These are phyloP conservation scores for Lecanicillium sp. DNA, from an alignment of 2,329 filamentous ascomycete genomes.

Conservation along the genomic window DNA sequence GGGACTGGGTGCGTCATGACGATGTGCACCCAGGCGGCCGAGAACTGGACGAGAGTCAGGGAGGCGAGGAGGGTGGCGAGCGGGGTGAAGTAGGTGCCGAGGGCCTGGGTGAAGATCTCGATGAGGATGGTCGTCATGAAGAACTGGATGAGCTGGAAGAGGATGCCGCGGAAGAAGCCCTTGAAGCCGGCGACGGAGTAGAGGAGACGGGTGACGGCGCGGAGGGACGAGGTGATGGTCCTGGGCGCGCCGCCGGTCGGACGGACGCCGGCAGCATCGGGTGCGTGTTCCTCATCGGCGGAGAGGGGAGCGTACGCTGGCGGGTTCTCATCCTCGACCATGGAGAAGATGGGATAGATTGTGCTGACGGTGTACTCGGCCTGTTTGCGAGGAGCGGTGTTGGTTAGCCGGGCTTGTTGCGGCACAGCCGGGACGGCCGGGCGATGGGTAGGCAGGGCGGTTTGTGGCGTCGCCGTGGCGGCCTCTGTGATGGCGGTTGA, in stretches of 20 bases:
- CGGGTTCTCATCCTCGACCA: conserved; percentile 52
- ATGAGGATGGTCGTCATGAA: conserved; percentile 32
- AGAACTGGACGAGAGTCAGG: conserved; percentile 59
- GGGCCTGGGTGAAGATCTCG: conserved; percentile 35
- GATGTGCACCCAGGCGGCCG: conserved; percentile 78
- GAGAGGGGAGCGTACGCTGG: conserved; percentile 49
- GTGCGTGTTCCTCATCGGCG: conserved; percentile 30
- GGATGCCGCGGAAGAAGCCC: conserved; percentile 64
- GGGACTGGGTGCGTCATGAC: conserved; percentile 66
- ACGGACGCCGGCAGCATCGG: conserved; percentile 28
- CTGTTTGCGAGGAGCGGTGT: too few relatives aligned
- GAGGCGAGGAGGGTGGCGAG: conserved; percentile 51
- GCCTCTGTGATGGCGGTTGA: neutral
- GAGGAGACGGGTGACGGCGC: conserved; percentile 49
- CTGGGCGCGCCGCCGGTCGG: conserved; percentile 28
- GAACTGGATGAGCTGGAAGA: conserved; percentile 38
- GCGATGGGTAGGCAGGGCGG: neutral
- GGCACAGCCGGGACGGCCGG: neutral
- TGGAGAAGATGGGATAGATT: conserved; percentile 49
- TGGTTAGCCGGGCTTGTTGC: neutral
- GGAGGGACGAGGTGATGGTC: conserved; percentile 46
- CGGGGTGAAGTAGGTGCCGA: conserved; percentile 27
- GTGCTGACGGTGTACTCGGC: conserved; percentile 44
- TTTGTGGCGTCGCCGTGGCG: too few relatives aligned
- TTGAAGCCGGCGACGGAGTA: conserved; percentile 56